Evolutionary conservation across 106 monocot species (phyloP), one percentile per base, ranked within the genome.

Genomic region (Alisma plantagoaquatica): DNA sequence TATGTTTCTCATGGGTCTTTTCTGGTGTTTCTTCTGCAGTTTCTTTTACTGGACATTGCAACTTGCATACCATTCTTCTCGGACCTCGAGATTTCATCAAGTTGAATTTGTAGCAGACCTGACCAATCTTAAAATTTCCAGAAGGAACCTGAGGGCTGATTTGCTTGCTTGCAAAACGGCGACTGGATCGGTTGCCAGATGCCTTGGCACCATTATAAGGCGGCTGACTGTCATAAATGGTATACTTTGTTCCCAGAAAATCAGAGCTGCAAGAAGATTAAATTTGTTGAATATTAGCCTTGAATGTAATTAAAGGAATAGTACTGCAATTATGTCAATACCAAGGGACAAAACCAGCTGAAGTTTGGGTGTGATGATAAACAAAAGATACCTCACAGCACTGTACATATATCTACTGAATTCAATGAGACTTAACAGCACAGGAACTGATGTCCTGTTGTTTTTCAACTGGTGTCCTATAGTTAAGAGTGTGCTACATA

Each of bases 181-280:
- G 67, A 71, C 69, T 61, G 4, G 38, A 32, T 28, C 69, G 43
- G 28, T 56, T 33, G 68, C 53, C 75, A 23, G 64, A 72, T 15
- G 65, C 43, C 56, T 72, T 86, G 5, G 86, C 78, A 43, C 81
- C 82, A 42, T 46, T 46, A 53, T 61, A 74, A 2, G 92, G 92
- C 1, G 86, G 76, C 41, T 47, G 54, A 27, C 72, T 72, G 59
- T 87, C 92, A 18, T 77, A 87, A 28, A 87, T 67, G n/a, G 53
- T 71, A 45, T 79, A 92, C 20, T 79, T 87, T 12, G 82, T 83
- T 32, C 86, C 92, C 3, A 92, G 45, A 42, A 92, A 87, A 70
- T 87, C 73, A 41, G 92, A 82, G 63, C 92, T 92, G 78, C 68
- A 70, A 43, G 5, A 7, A 43, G 63, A 15, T n/a, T n/a, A n/a